phyloP scores from a whole-genome alignment of 768 basidiomycete genomes.

The Tricholoma hemisulphureum region DNA sequence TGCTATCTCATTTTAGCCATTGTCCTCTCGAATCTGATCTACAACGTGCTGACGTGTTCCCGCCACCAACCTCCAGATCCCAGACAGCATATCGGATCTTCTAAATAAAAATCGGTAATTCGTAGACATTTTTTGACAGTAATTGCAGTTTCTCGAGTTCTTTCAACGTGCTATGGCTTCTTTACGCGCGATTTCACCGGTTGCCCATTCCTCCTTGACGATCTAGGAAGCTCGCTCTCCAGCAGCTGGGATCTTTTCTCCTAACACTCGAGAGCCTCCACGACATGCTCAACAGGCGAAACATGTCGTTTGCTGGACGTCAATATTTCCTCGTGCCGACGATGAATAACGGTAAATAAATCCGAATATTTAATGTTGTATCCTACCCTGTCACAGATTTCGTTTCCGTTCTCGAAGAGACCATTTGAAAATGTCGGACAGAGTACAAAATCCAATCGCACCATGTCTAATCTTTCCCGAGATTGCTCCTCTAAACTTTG shows the following conservation, averaged over 20 bases:
- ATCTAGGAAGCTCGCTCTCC: slow-evolving; percentile 13
- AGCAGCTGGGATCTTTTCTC: slow-evolving; percentile 9
- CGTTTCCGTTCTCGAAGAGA: slow-evolving; percentile 1
- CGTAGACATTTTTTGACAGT: slow-evolving; percentile 4
- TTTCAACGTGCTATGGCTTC: slow-evolving; percentile 15
- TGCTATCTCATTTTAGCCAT: slow-evolving; percentile 12
- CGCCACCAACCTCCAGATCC: slow-evolving; percentile 3
- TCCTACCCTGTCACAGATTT: slow-evolving; percentile 19
- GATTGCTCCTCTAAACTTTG: neutral
- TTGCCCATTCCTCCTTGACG: slow-evolving; percentile 12
- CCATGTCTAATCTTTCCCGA: neutral
- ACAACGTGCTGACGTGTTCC: neutral
- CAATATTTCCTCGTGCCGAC: slow-evolving; percentile 24
- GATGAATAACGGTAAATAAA: slow-evolving; percentile 24
- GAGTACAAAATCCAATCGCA: neutral
- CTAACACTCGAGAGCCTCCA: slow-evolving; percentile 14
- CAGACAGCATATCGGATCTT: slow-evolving; percentile 14
- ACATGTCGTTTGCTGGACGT: slow-evolving; percentile 32
- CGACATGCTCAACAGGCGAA: slow-evolving; percentile 18
- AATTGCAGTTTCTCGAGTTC: slow-evolving; percentile 5
- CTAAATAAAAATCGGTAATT: slow-evolving; percentile 16
- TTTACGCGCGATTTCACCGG: slow-evolving; percentile 28
- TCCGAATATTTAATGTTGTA: slow-evolving; percentile 22
- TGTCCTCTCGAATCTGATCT: slow-evolving; percentile 2
- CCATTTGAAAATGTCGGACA: neutral